Evolutionary conservation across 179 eudicot species (phyloP).

Genomic region (Carnegiea gigantea): DNA sequence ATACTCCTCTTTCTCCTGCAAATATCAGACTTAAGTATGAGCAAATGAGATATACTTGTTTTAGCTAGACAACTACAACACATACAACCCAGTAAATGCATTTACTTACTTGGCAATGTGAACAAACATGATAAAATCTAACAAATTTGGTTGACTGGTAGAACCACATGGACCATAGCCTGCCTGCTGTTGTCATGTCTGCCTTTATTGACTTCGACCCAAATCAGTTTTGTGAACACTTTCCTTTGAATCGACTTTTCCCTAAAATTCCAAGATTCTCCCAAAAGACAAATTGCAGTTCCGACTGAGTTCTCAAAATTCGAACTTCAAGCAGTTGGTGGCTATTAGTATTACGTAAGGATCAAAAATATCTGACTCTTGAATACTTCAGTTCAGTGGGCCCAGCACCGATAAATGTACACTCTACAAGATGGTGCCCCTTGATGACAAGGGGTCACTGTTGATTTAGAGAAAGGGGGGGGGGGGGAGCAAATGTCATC

Average conservation of each 20-base stretch:
- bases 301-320: background rate
- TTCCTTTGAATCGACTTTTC: background rate
- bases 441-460: no score
- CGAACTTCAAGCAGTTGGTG: background rate
- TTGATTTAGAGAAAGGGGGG: no score
- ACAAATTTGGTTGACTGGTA: no score
- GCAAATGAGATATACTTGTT: background rate
- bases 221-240: background rate
- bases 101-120: constrained; percentile 6
- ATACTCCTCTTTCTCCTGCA: background rate
- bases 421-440: no score
- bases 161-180: no score
- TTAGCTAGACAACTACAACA: background rate
- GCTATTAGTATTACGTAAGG: background rate
- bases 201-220: background rate
- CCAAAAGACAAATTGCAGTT: background rate
- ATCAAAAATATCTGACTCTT: background rate
- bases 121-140: background rate
- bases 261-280: background rate
- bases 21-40: background rate
- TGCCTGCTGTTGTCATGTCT: background rate
- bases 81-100: background rate
- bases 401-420: no score
- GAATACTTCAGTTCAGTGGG: background rate
- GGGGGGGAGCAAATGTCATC: no score